Evolutionary conservation across 768 basidiomycete species (phyloP), one percentile per base, ranked within the genome.

Genomic region (Lentinus brumalis): DNA sequence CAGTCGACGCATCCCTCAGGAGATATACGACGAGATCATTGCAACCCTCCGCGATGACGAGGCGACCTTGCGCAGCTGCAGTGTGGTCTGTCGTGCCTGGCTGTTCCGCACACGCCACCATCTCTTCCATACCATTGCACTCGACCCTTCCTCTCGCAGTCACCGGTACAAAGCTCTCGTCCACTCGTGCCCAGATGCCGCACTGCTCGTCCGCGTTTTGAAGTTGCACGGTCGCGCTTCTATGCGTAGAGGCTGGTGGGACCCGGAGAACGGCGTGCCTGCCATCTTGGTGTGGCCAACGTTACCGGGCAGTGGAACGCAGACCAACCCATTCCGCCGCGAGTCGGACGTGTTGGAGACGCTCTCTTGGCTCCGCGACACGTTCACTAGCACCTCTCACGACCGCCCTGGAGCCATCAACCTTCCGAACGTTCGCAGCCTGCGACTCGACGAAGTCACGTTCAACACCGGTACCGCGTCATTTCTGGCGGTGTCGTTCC

Each of bases 21-120:
- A 74, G 57, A 53, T 74, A 42, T 62, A 60, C 41, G 73, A 74
- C 58, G 54, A 50, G 16, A 62, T 74, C 39, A 63, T 74, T n/a
- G 69, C 71, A 66, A 49, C 58, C 32, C 65, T 74, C 11, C 64
- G 66, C 42, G 50, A 58, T 29, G 67, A 74, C 58, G 39, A 16
- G 10, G 42, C 30, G 4, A 47, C 70, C 8, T 60, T 73, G 12
- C 53, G 49, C 6, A 60, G 57, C 2, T 69, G 66, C 56, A 62
- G 65, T 29, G 60, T 70, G 16, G 65, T 69, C 16, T 69, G 68
- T 57, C 68, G 62, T 14, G 50, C 63, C 16, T 73, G 72, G 72
- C 71, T 72, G 29, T 68, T 65, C 21, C 50, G 67, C 18, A 63
- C 64, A 9, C 68, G 70, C 10, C 66, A 65, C 53, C 69, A 71